A percentile compares a stretch with the other conserved stretches of the same genome.
phyloP scores from a whole-genome alignment of 176 grass and related monocot genomes.

The Zizania latifolia region DNA sequence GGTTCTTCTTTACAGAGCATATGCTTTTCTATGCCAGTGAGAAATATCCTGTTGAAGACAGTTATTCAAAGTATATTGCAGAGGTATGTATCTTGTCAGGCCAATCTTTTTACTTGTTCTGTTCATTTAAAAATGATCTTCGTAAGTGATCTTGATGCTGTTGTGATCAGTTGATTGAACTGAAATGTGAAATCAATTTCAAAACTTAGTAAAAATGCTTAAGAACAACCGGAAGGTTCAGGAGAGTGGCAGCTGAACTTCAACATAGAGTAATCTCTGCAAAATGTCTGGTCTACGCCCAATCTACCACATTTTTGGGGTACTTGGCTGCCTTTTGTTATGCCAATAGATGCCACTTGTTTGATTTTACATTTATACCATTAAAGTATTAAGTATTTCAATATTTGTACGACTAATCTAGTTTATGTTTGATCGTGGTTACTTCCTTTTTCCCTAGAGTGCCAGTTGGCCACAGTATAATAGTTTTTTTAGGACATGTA shows the following conservation, averaged over 20 bases:
- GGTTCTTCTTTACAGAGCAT: conserved; percentile 65
- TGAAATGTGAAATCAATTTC: background rate
- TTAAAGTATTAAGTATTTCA: conserved; percentile 10
- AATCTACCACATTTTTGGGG: background rate
- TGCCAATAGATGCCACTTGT: background rate
- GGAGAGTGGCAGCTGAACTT: background rate
- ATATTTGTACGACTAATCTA: background rate
- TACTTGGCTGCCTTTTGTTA: background rate
- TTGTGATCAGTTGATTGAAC: conserved; percentile 11
- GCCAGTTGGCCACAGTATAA: background rate
- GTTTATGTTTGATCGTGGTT: background rate
- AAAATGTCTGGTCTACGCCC: background rate
- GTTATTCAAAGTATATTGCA: conserved; percentile 85
- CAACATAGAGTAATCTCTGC: background rate
- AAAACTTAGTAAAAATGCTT: conserved; percentile 9
- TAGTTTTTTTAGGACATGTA: background rate
- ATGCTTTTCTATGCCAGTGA: conserved; percentile 98
- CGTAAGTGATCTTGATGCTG: background rate
- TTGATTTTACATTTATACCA: background rate
- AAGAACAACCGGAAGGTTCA: background rate
- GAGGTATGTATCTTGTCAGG: conserved; percentile 54
- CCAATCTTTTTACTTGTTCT: background rate
- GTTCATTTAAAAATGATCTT: background rate
- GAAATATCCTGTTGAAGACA: conserved; percentile 91
- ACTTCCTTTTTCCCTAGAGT: background rate